Conservation (phyloP, 257 asterid genomes). For the Vinca minor region DNA sequence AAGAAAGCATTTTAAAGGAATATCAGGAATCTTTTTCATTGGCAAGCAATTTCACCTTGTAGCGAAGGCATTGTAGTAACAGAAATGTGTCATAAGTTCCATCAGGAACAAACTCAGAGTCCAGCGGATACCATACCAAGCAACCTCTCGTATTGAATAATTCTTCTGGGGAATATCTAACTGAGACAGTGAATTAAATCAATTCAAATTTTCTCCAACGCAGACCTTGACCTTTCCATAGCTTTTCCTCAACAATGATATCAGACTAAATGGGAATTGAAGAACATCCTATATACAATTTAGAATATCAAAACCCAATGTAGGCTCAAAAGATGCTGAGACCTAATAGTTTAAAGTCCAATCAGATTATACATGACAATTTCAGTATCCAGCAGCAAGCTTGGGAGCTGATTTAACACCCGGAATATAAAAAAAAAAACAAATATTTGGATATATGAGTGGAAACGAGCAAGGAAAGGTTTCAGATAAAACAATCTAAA, state of each 20-base stretch:
- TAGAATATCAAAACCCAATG: background rate
- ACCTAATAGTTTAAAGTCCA: background rate
- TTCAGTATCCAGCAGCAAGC: conserved; percentile 4
- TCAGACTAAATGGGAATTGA: background rate
- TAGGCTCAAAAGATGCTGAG: background rate
- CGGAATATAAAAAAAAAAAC: background rate
- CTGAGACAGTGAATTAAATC: conserved; percentile 36
- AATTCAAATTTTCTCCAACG: background rate
- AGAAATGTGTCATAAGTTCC: conserved; percentile 84
- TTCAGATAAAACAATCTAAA: background rate
- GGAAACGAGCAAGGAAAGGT: background rate
- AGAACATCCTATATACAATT: background rate
- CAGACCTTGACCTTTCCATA: background rate
- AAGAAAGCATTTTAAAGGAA: conserved; percentile 1
- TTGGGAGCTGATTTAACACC: background rate
- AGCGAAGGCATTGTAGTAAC: conserved; percentile 88
- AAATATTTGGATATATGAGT: background rate
- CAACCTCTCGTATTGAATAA: conserved; percentile 49
- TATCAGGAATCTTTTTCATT: too few relatives aligned
- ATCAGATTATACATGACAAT: background rate
- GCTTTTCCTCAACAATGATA: background rate
- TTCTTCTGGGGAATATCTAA: conserved; percentile 68
- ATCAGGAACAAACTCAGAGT: conserved; percentile 54
- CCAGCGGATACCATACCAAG: conserved; percentile 83
- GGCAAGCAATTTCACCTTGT: conserved; percentile 42